Evolutionary conservation across 202 grass and related monocot species (phyloP), one percentile per base, ranked within the genome.

Genomic region (Setaria viridis): DNA sequence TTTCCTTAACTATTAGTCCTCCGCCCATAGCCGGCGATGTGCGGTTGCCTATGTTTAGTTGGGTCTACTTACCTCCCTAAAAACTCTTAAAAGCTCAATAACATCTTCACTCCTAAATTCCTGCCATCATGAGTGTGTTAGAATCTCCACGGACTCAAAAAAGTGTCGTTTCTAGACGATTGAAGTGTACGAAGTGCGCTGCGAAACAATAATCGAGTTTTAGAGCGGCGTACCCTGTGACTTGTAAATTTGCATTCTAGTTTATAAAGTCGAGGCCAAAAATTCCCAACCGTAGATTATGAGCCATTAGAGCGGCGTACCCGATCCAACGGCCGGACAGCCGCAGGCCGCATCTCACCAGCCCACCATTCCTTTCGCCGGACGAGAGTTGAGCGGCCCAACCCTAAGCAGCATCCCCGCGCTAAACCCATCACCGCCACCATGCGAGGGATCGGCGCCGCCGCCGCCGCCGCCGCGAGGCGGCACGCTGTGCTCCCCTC

Each of bases 371-470:
- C 71, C 82, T 69, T 73, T 80, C 82, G 49, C 56, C 29, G 64
- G 62, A 25, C 62, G 49, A 7, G 49, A 7, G 47, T 12, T 25
- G 15, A 47, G 66, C 60, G 60, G 60, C 29, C 33, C 74, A 90
- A 55, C 66, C 80, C 55, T 58, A 58, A 46, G 53, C 43, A n/a
- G 39, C 60, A 20, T 10, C 32, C 29, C 30, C 42, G 51, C 64
- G 58, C 72, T 78, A 77, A 88, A 67, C 69, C 70, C 82, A 74
- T 17, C 78, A 70, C 51, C 73, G 59, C 67, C 57, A 74, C 85
- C 65, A 95, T 88, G 93, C 70, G 86, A 81, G 80, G 56, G 65
- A 59, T 91, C 21, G 82, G 84, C 41, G 83, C 72, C 82, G 88
- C 86, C 74, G 88, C 86, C 60, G 85, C 25, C 25, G 39, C 80